Conservation (phyloP, 225 moss, liverwort and hornwort genomes). For the Thuidium tamariscinum region DNA sequence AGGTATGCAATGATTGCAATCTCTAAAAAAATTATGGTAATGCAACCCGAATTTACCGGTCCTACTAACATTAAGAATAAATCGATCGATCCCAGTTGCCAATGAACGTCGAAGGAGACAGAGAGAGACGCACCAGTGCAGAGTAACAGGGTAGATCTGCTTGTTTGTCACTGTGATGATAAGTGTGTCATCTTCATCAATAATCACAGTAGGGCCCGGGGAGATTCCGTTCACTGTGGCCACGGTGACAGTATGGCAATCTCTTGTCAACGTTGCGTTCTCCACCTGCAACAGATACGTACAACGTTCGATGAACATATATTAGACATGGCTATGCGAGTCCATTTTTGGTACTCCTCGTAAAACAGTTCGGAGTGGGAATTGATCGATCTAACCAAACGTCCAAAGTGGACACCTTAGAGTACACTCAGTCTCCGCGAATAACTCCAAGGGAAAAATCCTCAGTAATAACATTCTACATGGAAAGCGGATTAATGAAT, state of each 20-base stretch:
- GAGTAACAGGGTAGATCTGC: conserved; percentile 3
- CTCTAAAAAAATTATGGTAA: neutral
- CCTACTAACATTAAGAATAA: neutral
- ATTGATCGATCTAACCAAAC: neutral
- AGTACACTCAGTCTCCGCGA: neutral
- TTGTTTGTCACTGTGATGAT: conserved; percentile 10
- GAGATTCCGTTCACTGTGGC: conserved; percentile 19
- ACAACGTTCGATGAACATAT: neutral
- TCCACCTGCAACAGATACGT: neutral
- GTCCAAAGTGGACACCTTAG: neutral
- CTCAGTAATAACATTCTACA: too few relatives aligned
- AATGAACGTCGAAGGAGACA: too few relatives aligned
- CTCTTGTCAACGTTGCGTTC: neutral
- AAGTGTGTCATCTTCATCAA: conserved; percentile 12
- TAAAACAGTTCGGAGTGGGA: too few relatives aligned
- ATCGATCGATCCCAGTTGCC: neutral
- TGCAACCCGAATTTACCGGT: neutral
- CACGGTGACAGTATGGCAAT: conserved; percentile 6
- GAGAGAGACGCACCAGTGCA: conserved; percentile 17
- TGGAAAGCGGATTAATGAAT: neutral
- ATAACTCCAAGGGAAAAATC: neutral
- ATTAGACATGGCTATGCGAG: neutral
- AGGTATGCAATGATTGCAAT: neutral
- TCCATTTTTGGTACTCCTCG: too few relatives aligned
- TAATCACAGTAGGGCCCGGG: conserved; percentile 14